Conservation (phyloP, 176 grass and related monocot genomes). For the Paspalum notatum region DNA sequence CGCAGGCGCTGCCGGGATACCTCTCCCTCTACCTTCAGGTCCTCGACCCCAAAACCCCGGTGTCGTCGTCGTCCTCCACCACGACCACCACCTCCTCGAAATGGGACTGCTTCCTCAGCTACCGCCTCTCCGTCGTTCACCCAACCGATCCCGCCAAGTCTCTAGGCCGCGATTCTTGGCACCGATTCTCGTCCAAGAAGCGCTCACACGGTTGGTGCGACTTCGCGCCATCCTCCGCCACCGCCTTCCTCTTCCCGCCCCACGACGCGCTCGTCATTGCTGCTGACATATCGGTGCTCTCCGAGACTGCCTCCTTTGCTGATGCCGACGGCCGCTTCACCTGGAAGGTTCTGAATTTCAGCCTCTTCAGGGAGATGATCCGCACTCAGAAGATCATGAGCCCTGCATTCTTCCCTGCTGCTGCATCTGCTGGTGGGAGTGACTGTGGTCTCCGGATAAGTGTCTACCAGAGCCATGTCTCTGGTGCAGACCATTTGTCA, state of each 20-base stretch:
- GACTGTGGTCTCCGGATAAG: slow-evolving; percentile 85
- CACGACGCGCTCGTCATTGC: slow-evolving; percentile 72
- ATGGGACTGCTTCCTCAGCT: slow-evolving; percentile 92
- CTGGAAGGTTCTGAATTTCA: slow-evolving; percentile 91
- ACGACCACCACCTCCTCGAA: slow-evolving; percentile 63
- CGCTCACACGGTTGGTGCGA: slow-evolving; percentile 96
- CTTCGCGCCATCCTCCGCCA: slow-evolving; percentile 62
- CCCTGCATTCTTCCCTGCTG: slow-evolving; percentile 69
- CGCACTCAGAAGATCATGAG: slow-evolving; percentile 96
- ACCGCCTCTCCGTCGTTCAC: slow-evolving; percentile 75
- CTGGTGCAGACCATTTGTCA: slow-evolving; percentile 77
- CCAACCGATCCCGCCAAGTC: slow-evolving; percentile 66
- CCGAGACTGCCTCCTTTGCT: slow-evolving; percentile 62
- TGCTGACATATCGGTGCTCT: slow-evolving; percentile 78
- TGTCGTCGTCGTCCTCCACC: slow-evolving; percentile 62
- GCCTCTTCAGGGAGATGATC: slow-evolving; percentile 80
- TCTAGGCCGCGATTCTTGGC: slow-evolving; percentile 81
- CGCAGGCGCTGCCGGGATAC: slow-evolving; percentile 81
- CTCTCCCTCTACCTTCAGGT: slow-evolving; percentile 95
- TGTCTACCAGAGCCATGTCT: slow-evolving; percentile 78
- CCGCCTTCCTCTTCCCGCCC: slow-evolving; percentile 57
- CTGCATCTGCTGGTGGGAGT: slow-evolving; percentile 35
- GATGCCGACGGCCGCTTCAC: slow-evolving; percentile 78
- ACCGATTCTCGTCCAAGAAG: slow-evolving; percentile 95
- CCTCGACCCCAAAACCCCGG: slow-evolving; percentile 83